Conservation (phyloP, 495 filamentous ascomycete genomes). For the Annulohypoxylon moriforme region DNA sequence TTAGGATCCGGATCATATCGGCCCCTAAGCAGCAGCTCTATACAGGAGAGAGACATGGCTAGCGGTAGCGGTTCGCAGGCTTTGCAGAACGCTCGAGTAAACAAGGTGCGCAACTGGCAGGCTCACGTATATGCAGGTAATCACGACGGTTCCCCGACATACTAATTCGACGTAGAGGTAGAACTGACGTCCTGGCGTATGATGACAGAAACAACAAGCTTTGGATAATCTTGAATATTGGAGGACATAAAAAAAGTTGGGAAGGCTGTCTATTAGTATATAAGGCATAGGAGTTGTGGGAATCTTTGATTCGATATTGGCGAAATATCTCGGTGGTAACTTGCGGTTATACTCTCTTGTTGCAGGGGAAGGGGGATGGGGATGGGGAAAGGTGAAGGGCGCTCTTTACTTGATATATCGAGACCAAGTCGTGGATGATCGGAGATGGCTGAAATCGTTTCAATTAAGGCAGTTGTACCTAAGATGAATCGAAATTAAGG, state of each 20-base stretch:
- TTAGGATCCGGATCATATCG: slow-evolving; percentile 6
- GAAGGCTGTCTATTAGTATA: slow-evolving; percentile 19
- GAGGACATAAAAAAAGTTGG: slow-evolving; percentile 7
- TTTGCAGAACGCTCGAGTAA: slow-evolving; percentile 40
- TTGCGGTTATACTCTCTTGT: slow-evolving; percentile 31
- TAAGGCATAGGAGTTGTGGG: slow-evolving; percentile 23
- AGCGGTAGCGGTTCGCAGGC: slow-evolving; percentile 44
- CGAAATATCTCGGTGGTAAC: slow-evolving; percentile 23
- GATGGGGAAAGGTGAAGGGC: not conserved
- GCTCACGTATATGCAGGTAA: slow-evolving; percentile 58
- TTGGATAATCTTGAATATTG: slow-evolving; percentile 31
- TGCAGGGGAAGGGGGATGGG: not conserved
- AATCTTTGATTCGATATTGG: slow-evolving; percentile 10
- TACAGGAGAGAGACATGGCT: slow-evolving; percentile 33
- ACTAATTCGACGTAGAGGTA: slow-evolving; percentile 26
- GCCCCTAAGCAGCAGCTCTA: slow-evolving; percentile 28
- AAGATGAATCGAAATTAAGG: slow-evolving; percentile 8
- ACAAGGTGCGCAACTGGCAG: slow-evolving; percentile 54
- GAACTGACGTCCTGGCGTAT: slow-evolving; percentile 31
- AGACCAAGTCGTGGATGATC: slow-evolving; percentile 2
- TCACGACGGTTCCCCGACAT: slow-evolving; percentile 15
- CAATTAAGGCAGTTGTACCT: slow-evolving; percentile 1
- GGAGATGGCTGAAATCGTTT: slow-evolving; percentile 8
- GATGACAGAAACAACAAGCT: slow-evolving; percentile 46
- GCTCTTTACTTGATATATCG: not conserved